Conservation (phyloP, 768 basidiomycete genomes). For the Leccinellum rugosiceps region DNA sequence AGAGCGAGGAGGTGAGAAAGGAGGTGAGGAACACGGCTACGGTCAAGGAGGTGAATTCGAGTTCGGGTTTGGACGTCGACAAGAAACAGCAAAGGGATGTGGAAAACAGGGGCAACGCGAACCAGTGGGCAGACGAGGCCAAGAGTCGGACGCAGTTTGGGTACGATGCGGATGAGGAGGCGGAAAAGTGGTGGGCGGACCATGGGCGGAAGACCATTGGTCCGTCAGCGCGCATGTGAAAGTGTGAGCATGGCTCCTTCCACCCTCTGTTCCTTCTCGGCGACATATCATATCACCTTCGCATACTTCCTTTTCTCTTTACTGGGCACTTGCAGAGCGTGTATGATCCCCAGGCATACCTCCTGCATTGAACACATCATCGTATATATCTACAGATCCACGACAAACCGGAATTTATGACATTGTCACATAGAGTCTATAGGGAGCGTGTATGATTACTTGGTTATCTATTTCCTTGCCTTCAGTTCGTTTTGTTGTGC, state of each 20-base stretch:
- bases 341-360: not conserved
- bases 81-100: not conserved
- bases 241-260: not conserved
- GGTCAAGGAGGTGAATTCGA: not conserved
- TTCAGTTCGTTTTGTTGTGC: not conserved
- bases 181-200: conserved; percentile 48
- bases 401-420: not conserved
- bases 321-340: not conserved
- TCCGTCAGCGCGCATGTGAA: conserved; percentile 13
- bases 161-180: conserved; percentile 52
- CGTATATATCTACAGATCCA: not conserved
- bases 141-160: conserved; percentile 48
- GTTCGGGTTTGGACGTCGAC: not conserved
- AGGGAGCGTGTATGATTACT: not conserved
- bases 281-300: no score
- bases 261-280: not conserved
- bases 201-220: conserved; percentile 23
- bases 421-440: not conserved
- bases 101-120: conserved; percentile 36
- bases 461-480: not conserved
- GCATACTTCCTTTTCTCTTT: not conserved
- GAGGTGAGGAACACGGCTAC: conserved; percentile 13
- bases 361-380: not conserved
- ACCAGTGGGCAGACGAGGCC: conserved; percentile 56
- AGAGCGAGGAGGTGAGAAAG: conserved; percentile 5